Evolutionary conservation across 176 grass and related monocot genomes (phyloP).

Genomic region (Musa itinerans): DNA sequence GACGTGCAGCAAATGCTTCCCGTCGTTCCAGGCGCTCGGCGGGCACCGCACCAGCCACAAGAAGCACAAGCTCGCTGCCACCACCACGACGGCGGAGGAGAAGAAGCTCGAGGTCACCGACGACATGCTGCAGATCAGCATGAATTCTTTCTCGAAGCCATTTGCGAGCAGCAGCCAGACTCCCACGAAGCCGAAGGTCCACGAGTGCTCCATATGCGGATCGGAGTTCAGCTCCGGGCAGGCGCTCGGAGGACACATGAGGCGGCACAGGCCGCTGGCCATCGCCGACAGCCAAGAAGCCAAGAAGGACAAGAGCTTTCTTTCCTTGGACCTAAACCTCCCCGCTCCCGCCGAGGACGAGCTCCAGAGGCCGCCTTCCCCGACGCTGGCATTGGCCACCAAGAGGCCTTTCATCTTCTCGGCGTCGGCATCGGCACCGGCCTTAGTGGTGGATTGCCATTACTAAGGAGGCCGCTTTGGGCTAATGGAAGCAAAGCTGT

Average conservation of each 20-base stretch:
- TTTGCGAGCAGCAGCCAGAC: background rate
- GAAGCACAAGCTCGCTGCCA: constrained; percentile 39
- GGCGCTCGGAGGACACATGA: constrained; percentile 2
- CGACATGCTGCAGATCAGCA: background rate
- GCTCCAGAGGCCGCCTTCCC: background rate
- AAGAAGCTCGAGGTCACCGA: background rate
- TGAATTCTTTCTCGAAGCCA: background rate
- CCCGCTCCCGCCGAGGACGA: constrained; percentile 41
- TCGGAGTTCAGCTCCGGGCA: constrained; percentile 8
- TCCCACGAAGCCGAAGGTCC: background rate
- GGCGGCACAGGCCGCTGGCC: constrained; percentile 9
- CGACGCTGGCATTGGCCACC: background rate
- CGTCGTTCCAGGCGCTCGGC: constrained; percentile 71
- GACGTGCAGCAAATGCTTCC: constrained; percentile 15
- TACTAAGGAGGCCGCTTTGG: constrained; percentile 28
- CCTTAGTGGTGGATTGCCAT: constrained; percentile 61
- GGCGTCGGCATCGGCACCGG: constrained; percentile 2
- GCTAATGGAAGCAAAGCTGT: constrained; percentile 11
- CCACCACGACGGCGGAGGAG: too few species aligned
- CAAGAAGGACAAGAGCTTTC: constrained; percentile 59
- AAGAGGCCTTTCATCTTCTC: constrained; percentile 29
- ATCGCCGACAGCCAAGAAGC: constrained; percentile 19
- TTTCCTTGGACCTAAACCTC: constrained; percentile 82
- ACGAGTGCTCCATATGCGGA: constrained; percentile 6
- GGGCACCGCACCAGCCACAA: constrained; percentile 95